Base-by-base conservation (phyloP, 495 filamentous ascomycete species). In the Xylaria castorea region DNA sequence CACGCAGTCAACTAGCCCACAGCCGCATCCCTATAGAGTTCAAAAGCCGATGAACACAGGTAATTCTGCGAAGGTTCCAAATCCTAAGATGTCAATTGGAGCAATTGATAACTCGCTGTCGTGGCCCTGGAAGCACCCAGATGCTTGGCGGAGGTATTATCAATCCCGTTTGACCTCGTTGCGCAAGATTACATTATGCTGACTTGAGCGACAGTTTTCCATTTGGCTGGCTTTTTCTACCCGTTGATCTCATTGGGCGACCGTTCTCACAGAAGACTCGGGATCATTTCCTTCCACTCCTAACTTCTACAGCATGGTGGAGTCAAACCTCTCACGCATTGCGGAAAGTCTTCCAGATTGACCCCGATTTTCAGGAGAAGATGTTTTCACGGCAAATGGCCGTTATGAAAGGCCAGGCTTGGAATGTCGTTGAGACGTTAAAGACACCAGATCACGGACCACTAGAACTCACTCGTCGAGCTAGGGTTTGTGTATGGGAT, bases 81-180 rank as follows among this genome's bases (percentile, higher is more conserved):
- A 87, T 16, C 89, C 92, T 34, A 86, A 87, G 46, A 90, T 97
- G 44, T 87, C 90, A 16, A 87, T 99, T 71, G 96, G 96, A 32
- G 96, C 96, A 68, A 99, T 99, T 75, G 96, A 99, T 80, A 99
- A 99, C 80, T 97, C 94, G 75, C 78, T 99, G 66, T 98, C 96
- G 9, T 99, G 97, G 93, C 96, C 96, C 12, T 99, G 96, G 96
- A 99, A 99, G 80, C 96, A 99, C 76, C 96, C 96, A 1, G 96
- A 99, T 85, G 95, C 96, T 42, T 91, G 89, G 89, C 82, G 89
- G 74, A 87, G 85, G 85, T 87, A 73, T 67, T 27, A 11, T n/a
- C 75, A 57, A 16, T 62, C 16, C 50, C 51, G 22, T 34, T 60
- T 32, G 8, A 42, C 18, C 9, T 22, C 20, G 1, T 12, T 30